Evolutionary conservation across 2,329 filamentous ascomycete species (phyloP), one percentile per base, ranked within the genome.

Genomic region (Cercospora citrullina): DNA sequence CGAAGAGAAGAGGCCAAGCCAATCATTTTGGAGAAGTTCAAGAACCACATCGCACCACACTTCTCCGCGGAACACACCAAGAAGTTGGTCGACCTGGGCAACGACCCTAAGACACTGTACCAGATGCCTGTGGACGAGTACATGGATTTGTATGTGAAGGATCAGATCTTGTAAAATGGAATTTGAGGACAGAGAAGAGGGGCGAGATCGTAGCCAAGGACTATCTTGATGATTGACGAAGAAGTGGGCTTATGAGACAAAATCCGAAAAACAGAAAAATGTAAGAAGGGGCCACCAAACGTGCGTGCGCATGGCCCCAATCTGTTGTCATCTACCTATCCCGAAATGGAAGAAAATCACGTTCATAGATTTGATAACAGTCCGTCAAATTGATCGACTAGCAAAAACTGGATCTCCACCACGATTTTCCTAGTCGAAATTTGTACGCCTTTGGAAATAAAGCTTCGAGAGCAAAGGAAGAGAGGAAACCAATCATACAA

Each of bases 1-100:
- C 87, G 95, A 73, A 89, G 94, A 76, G 94, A 97, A 76, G 95
- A 73, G 87, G 95, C 95, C 75, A 98, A 98, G 88, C 95, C 95
- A 68, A 92, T 96, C 82, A 97, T 99, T 75, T 84, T 98, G 75
- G 89, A 89, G 81, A 99, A 99, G 87, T 99, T 93, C 85, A 91
- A 94, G 89, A 90, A 92, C 79, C 95, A 99, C 82, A 84, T 98
- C 62, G 87, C 87, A 75, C 91, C 91, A 64, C 94, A 97, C 84
- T 96, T 91, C 81, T 84, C 88, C 69, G 86, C 91, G 79, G 84
- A 86, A 60, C 89, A 90, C 78, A 92, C 97, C 62, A 87, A 94
- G 83, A 86, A 95, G 83, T 86, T 99, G 64, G 86, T 97, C 62
- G 86, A 92, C 73, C 84, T 98, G 63, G 91, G 91, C 74, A 87